Evolutionary conservation across 352 stramenopile genomes (phyloP).

Genomic region (Phytopythium vexans): DNA sequence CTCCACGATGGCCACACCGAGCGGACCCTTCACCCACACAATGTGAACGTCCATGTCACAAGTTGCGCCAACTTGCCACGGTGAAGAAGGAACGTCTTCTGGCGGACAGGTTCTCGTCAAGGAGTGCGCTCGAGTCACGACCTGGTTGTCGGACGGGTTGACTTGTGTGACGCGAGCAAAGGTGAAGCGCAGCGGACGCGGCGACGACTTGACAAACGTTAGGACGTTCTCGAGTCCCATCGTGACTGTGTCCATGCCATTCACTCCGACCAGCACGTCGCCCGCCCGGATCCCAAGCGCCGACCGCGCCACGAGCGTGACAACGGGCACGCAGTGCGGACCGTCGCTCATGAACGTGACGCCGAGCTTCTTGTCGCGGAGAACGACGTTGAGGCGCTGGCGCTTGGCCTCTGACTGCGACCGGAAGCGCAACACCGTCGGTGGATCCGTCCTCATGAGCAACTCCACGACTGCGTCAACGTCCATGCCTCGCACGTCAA

Average conservation of each 20-base stretch:
- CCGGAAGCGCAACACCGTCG: slow-evolving; percentile 48
- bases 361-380: slow-evolving; percentile 36
- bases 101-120: slow-evolving; percentile 13
- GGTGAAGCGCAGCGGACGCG: slow-evolving; percentile 39
- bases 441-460: slow-evolving; percentile 20
- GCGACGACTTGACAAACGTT: slow-evolving; percentile 28
- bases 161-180: slow-evolving; percentile 13
- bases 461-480: slow-evolving; percentile 29
- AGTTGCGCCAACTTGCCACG: no score
- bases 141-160: no score
- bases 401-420: slow-evolving; percentile 11
- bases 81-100: no score
- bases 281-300: slow-evolving; percentile 21
- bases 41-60: slow-evolving; percentile 27
- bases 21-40: slow-evolving; percentile 40
- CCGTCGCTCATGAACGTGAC: slow-evolving; percentile 45
- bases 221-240: slow-evolving; percentile 34
- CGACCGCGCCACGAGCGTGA: slow-evolving; percentile 24
- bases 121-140: slow-evolving; percentile 9
- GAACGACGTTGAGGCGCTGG: slow-evolving; percentile 36
- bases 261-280: slow-evolving; percentile 55
- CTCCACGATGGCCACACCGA: slow-evolving; percentile 53
- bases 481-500: slow-evolving; percentile 27
- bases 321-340: slow-evolving; percentile 39
- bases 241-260: slow-evolving; percentile 43